These are phyloP conservation scores for Vitrella brassicaformis DNA, from an alignment of 73 alveolate species.

Conservation along the genomic window DNA sequence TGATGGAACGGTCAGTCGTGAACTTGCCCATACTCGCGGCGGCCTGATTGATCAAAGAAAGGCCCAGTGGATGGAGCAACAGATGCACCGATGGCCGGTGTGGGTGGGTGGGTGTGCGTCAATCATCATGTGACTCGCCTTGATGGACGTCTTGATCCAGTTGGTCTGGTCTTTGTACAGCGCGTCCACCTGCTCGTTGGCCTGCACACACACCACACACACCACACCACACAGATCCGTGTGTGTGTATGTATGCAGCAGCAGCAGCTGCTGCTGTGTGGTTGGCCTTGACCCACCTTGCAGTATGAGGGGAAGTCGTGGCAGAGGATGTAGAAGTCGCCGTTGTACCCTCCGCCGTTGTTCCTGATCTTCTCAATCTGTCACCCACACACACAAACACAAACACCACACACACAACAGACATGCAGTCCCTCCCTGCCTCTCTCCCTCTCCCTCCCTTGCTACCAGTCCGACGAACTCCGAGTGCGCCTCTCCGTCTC, in stretches of 20 bases:
- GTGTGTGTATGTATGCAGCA: neutral
- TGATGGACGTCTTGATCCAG: conserved; percentile 71
- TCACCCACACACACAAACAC: neutral
- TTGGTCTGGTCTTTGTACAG: conserved; percentile 54
- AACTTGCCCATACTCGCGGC: conserved; percentile 71
- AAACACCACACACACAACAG: neutral
- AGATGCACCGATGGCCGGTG: too few relatives aligned
- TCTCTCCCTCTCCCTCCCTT: conserved; percentile 27
- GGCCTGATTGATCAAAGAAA: conserved; percentile 33
- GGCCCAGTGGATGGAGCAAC: too few relatives aligned
- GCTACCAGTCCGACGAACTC: conserved; percentile 25
- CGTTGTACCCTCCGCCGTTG: neutral
- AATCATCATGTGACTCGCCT: too few relatives aligned
- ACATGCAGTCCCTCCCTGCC: neutral
- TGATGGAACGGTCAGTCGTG: conserved; percentile 78
- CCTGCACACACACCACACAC: neutral
- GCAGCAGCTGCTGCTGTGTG: neutral
- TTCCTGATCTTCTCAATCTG: neutral
- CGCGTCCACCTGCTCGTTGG: conserved; percentile 54
- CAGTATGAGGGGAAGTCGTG: conserved; percentile 48
- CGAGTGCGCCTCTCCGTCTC: conserved; percentile 9
- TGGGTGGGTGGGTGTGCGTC: too few relatives aligned
- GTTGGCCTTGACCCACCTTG: neutral
- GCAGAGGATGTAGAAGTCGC: conserved; percentile 41
- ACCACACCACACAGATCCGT: neutral